These are phyloP conservation scores for Miscanthus lutarioriparius DNA, from an alignment of 176 grass and related monocot genomes.

Conservation along the genomic window DNA sequence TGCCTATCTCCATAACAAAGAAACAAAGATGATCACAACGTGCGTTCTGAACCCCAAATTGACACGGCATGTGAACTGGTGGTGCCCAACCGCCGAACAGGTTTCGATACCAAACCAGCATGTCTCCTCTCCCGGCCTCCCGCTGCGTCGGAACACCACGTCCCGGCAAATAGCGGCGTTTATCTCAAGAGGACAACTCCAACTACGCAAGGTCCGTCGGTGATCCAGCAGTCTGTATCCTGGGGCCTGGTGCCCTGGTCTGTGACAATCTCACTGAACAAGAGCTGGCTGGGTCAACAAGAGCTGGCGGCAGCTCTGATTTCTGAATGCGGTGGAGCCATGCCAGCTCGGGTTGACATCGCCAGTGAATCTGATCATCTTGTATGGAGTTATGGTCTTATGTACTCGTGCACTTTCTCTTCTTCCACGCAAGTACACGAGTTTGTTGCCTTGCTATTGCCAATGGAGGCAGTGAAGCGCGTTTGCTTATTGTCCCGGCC, in stretches of 20 bases:
- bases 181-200: not conserved
- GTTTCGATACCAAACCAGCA: not conserved
- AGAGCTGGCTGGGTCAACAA: not conserved
- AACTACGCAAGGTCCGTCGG: not conserved
- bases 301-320: not conserved
- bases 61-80: not conserved
- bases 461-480: not conserved
- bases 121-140: not conserved
- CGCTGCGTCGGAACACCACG: not conserved
- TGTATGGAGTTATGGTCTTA: not conserved
- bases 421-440: not conserved
- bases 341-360: too few species aligned
- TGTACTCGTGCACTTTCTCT: not conserved
- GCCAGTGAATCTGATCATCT: too few species aligned
- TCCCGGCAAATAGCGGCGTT: not conserved
- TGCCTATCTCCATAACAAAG: not conserved
- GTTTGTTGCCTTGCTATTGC: not conserved
- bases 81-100: not conserved
- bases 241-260: not conserved
- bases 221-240: not conserved
- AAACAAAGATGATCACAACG: not conserved
- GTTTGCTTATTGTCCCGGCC: not conserved
- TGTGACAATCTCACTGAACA: not conserved
- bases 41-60: not conserved
- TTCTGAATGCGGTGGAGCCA: too few species aligned